These are phyloP conservation scores for Brassica carinata DNA, from an alignment of 345 rosid species.

Conservation along the genomic window DNA sequence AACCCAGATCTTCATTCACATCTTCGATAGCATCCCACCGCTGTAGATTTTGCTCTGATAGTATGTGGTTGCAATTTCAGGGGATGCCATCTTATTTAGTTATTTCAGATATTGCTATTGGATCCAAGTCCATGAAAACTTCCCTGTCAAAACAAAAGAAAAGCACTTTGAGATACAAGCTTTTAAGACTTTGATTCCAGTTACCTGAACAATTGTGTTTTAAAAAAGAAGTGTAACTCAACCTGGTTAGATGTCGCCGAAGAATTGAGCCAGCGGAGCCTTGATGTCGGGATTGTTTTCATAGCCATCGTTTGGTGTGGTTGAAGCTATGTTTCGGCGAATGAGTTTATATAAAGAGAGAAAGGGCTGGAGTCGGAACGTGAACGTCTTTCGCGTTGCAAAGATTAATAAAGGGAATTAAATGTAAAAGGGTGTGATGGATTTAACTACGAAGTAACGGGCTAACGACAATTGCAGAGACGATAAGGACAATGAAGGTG, in stretches of 20 bases:
- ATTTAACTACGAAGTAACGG: too few species aligned
- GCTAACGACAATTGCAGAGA: too few species aligned
- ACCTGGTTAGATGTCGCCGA: background rate
- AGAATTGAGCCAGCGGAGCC: background rate
- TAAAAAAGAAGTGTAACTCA: background rate
- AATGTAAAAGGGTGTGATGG: background rate
- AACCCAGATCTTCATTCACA: constrained; percentile 84
- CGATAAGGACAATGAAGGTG: too few species aligned
- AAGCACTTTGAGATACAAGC: background rate
- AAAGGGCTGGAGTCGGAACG: background rate
- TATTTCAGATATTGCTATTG: background rate
- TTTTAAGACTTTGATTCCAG: too few species aligned
- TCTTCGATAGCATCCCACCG: constrained; percentile 57
- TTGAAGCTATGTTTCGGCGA: background rate
- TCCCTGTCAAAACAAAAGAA: background rate
- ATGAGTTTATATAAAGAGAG: background rate
- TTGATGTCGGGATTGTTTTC: background rate
- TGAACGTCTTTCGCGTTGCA: background rate
- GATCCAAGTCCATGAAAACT: background rate
- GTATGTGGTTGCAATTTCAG: background rate
- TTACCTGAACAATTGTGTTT: background rate
- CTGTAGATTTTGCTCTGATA: background rate
- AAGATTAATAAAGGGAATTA: background rate
- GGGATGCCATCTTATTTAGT: background rate
- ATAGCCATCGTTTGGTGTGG: background rate